Evolutionary conservation across 345 rosid species (phyloP).

Genomic region (Toxicodendron radicans): DNA sequence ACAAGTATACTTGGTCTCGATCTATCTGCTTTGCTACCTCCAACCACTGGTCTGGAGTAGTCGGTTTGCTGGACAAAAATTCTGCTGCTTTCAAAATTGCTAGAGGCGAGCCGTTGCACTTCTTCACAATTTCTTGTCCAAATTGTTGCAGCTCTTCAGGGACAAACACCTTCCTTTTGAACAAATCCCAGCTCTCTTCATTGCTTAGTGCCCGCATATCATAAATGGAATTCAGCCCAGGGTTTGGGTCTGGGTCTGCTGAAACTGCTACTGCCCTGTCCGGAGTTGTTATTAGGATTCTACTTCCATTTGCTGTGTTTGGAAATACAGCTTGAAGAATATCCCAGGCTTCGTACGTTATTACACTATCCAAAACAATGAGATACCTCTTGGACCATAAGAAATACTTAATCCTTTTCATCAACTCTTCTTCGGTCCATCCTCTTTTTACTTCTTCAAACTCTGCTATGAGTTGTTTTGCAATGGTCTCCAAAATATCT

Average conservation of each 20-base stretch:
- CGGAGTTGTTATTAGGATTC: not conserved
- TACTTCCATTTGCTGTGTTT: not conserved
- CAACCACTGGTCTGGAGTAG: slow-evolving; percentile 2
- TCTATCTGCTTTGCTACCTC: not conserved
- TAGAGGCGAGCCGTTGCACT: slow-evolving; percentile 4
- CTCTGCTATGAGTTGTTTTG: not conserved
- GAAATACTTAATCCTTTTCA: no score
- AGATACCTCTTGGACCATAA: not conserved
- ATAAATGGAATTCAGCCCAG: not conserved
- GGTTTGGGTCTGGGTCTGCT: not conserved
- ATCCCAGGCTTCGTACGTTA: not conserved
- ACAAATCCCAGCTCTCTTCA: slow-evolving; percentile 12
- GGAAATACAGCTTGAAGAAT: not conserved
- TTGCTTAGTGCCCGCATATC: not conserved
- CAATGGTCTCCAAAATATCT: not conserved
- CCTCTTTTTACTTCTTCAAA: not conserved
- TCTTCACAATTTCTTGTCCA: slow-evolving; percentile 8
- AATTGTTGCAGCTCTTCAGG: not conserved
- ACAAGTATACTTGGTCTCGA: not conserved
- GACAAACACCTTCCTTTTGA: not conserved
- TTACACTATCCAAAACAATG: slow-evolving; percentile 1
- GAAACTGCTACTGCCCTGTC: not conserved
- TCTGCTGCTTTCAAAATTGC: not conserved
- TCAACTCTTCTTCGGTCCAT: not conserved
- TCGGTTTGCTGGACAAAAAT: not conserved